These are phyloP conservation scores for Diutina neorugosa DNA, from an alignment of 1,139 yeast genomes.

Conservation along the genomic window DNA sequence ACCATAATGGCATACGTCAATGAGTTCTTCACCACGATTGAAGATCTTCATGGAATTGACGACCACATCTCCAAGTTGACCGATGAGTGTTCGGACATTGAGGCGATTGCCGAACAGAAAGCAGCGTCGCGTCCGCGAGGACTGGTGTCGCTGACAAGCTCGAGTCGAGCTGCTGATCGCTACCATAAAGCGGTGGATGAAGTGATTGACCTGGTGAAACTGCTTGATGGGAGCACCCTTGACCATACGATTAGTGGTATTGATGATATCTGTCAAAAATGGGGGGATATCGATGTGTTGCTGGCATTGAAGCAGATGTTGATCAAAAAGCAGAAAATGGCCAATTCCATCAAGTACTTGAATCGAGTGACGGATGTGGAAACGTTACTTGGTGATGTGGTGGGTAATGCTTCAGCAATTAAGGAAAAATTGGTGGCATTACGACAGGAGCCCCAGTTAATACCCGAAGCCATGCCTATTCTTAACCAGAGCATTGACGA, in stretches of 20 bases:
- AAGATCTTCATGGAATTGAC: background rate
- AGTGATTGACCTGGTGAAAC: background rate
- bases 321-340: background rate
- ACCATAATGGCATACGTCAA: background rate
- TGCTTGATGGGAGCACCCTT: background rate
- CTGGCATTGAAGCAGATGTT: background rate
- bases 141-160: background rate
- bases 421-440: background rate
- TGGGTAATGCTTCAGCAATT: background rate
- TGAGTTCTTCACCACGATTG: background rate
- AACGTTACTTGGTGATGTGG: background rate
- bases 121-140: background rate
- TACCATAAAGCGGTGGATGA: slow-evolving; percentile 3
- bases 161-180: background rate
- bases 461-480: background rate
- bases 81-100: background rate
- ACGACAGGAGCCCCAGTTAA: background rate
- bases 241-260: background rate
- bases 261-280: background rate
- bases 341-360: background rate
- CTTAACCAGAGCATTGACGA: background rate
- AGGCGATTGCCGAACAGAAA: background rate
- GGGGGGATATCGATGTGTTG: background rate
- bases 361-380: background rate
- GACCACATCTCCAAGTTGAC: background rate